phyloP scores from a whole-genome alignment of 2,329 filamentous ascomycete species.

The Monosporascus sp. region DNA sequence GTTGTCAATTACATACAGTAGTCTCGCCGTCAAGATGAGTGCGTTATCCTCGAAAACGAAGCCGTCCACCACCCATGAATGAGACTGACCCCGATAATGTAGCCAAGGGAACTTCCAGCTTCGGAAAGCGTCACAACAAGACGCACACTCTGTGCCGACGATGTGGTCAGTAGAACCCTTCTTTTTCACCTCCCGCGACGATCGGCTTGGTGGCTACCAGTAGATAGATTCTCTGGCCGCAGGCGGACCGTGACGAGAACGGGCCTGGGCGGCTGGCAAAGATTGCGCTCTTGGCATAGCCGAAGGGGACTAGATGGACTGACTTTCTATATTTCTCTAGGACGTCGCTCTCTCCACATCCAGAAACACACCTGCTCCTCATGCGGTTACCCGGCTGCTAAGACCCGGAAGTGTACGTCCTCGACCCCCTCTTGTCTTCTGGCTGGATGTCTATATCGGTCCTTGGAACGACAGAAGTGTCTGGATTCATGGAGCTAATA shows the following conservation, averaged over 20 bases:
- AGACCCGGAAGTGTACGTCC: conserved; percentile 95
- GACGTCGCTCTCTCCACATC: conserved; percentile 96
- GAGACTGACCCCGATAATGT: conserved; percentile 21
- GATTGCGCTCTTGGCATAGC: conserved; percentile 2
- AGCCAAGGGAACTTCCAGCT: conserved; percentile 34
- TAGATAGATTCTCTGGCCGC: background rate
- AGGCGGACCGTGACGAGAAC: too few relatives aligned
- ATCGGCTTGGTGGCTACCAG: background rate
- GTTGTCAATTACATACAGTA: conserved; percentile 4
- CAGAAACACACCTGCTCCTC: conserved; percentile 97
- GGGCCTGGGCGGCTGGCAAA: background rate
- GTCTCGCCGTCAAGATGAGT: conserved; percentile 31
- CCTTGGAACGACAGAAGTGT: background rate
- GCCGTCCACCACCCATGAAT: conserved; percentile 5
- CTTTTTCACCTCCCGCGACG: conserved; percentile 8
- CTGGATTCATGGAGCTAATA: background rate
- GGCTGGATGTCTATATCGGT: background rate
- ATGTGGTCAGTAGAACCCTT: conserved; percentile 68
- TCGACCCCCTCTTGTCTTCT: conserved; percentile 1
- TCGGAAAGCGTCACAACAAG: conserved; percentile 79
- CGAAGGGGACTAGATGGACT: conserved; percentile 12
- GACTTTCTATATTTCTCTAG: conserved; percentile 40
- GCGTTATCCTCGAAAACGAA: conserved; percentile 14
- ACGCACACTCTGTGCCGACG: conserved; percentile 97
- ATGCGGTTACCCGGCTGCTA: conserved; percentile 96